Evolutionary conservation across 805 yeast species (phyloP), one percentile per base, ranked within the genome.

Genomic region (Metschnikowia aberdeeniae): DNA sequence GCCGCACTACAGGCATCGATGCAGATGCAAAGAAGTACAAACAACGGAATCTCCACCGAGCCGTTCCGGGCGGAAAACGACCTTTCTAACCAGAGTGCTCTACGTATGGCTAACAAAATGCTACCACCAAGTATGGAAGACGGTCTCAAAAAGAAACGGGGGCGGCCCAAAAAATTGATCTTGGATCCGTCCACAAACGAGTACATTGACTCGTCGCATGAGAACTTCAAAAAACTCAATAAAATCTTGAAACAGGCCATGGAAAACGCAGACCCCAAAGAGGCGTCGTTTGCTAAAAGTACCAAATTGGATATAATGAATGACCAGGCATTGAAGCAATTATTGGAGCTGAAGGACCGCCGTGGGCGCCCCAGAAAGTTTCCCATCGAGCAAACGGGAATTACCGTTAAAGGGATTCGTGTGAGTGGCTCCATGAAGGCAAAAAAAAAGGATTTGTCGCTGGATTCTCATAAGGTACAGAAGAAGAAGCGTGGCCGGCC

Each of bases 341-440:
- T 70, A 28, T 54, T 71, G 24, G 58, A 60, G 42, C 69, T 60
- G 55, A 70, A 76, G 55, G 70, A 73, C 60, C 63, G 68, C 59
- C 46, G 79, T 34, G 81, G 81, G 11, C 62, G 81, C 51, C 80
- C 80, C 2, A 62, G 79, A 51, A 76, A 76, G 53, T 70, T 70
- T 44, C 75, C 78, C 1, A 59, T 68, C n/a, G 77, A 70, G 45
- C 70, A 68, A 45, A 67, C 73, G 6, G 77, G 75, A 1, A 56
- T 69, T 6, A 71, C 75, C 10, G 70, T 71, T 35, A 68, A 65
- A 49, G 76, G 76, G 1, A 63, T 71, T 28, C 56, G 72, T 38
- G 70, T 71, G 5, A 68, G 62, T 42, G 76, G 76, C 6, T 57
- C 62, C n/a, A 39, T 47, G 42, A 51, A 49, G 32, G 47, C 41